Percentiles rank a stretch among this genome's conserved stretches.
Conservation (phyloP, 2,329 filamentous ascomycete genomes). For the Pseudogymnoascus sp. region DNA sequence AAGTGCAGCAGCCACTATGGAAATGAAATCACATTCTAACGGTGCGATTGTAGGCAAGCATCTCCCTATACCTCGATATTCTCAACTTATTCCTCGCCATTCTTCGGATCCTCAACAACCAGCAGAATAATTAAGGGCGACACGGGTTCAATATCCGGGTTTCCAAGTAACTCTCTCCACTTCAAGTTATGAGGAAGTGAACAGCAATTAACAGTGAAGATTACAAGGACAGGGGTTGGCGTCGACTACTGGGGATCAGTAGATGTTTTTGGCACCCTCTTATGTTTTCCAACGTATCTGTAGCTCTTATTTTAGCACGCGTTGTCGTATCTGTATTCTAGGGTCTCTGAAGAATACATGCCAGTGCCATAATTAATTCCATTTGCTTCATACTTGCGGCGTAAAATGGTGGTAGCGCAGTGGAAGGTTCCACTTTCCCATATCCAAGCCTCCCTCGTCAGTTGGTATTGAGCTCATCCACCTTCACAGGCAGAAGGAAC, state of each 20-base stretch:
- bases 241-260: neutral
- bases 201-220: neutral
- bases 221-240: neutral
- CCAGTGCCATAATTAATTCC: neutral
- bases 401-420: neutral
- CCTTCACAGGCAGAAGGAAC: neutral
- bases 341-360: neutral
- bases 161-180: neutral
- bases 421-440: neutral
- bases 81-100: conserved; percentile 97
- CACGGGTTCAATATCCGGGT: neutral
- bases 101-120: conserved; percentile 89
- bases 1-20: neutral
- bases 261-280: neutral
- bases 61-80: conserved; percentile 91
- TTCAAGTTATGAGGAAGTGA: neutral
- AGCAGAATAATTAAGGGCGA: conserved; percentile 71
- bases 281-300: neutral
- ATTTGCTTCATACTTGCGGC: neutral
- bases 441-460: neutral
- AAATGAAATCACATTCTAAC: neutral
- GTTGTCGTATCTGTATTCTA: conserved; percentile 1
- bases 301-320: neutral
- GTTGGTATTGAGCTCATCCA: neutral
- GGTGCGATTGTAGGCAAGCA: conserved; percentile 50